Conservation (phyloP, 768 basidiomycete species). For the Cystobasidium tubakii region DNA sequence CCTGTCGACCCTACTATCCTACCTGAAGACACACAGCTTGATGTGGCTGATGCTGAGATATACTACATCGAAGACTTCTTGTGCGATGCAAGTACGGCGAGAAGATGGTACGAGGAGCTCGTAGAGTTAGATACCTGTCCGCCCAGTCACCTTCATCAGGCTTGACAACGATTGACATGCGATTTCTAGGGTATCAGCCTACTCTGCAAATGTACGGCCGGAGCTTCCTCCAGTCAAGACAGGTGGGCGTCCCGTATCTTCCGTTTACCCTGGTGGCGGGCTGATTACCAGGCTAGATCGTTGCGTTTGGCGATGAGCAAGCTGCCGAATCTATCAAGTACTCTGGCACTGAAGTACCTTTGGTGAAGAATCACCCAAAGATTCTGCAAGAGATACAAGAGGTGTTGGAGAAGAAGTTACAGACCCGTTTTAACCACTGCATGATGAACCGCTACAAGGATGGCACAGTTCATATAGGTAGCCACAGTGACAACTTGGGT, state of each 20-base stretch:
- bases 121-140: constrained; percentile 49
- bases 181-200: constrained; percentile 51
- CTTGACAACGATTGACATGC: neutral
- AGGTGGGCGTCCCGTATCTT: neutral
- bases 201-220: constrained; percentile 53
- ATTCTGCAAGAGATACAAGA: constrained; percentile 48
- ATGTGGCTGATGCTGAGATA: constrained; percentile 39
- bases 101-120: constrained; percentile 49
- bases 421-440: constrained; percentile 51
- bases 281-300: constrained; percentile 45
- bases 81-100: constrained; percentile 42
- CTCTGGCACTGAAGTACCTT: constrained; percentile 50
- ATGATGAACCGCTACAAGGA: constrained; percentile 53
- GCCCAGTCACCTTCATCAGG: constrained; percentile 31
- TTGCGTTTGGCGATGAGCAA: constrained; percentile 50
- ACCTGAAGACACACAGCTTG: neutral
- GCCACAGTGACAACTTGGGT: constrained; percentile 23
- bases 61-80: constrained; percentile 47
- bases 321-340: constrained; percentile 49
- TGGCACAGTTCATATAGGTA: constrained; percentile 50
- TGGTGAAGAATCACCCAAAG: constrained; percentile 50
- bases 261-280: neutral
- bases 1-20: constrained; percentile 29
- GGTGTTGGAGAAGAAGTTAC: constrained; percentile 48
- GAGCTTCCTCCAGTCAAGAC: constrained; percentile 50